These are phyloP conservation scores for Climacium dendroides DNA, from an alignment of 225 moss, liverwort and hornwort species.

Conservation along the genomic window DNA sequence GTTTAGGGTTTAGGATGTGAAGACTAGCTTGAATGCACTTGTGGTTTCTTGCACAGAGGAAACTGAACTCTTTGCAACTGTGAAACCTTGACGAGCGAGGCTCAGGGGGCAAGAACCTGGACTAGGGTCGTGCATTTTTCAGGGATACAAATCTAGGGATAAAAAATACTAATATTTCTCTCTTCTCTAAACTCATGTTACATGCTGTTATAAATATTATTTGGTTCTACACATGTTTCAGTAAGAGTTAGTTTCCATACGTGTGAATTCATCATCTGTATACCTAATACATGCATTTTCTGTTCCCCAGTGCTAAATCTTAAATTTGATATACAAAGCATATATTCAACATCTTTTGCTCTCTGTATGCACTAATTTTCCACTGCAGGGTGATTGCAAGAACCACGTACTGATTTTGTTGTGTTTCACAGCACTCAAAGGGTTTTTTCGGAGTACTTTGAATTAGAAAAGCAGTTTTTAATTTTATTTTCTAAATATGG, in stretches of 20 bases:
- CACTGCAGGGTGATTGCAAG: too few species aligned
- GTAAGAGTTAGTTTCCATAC: neutral
- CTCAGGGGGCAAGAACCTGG: neutral
- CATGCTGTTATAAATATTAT: neutral
- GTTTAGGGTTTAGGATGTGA: neutral
- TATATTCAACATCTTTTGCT: neutral
- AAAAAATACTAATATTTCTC: neutral
- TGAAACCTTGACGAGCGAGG: neutral
- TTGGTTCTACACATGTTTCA: neutral
- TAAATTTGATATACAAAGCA: neutral
- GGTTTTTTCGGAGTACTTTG: too few species aligned
- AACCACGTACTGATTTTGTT: too few species aligned
- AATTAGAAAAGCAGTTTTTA: too few species aligned
- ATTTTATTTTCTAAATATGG: too few species aligned
- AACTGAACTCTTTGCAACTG: neutral
- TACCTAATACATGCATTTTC: neutral
- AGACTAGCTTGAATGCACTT: neutral
- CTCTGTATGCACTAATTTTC: too few species aligned
- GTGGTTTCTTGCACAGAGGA: neutral
- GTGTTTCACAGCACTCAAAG: too few species aligned
- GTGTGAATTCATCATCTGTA: neutral
- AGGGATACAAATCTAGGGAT: neutral
- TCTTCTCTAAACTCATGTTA: neutral
- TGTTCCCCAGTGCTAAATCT: neutral
- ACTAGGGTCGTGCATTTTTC: neutral